These are phyloP conservation scores for Leccinum obscurum DNA, from an alignment of 768 basidiomycete genomes.

Conservation along the genomic window DNA sequence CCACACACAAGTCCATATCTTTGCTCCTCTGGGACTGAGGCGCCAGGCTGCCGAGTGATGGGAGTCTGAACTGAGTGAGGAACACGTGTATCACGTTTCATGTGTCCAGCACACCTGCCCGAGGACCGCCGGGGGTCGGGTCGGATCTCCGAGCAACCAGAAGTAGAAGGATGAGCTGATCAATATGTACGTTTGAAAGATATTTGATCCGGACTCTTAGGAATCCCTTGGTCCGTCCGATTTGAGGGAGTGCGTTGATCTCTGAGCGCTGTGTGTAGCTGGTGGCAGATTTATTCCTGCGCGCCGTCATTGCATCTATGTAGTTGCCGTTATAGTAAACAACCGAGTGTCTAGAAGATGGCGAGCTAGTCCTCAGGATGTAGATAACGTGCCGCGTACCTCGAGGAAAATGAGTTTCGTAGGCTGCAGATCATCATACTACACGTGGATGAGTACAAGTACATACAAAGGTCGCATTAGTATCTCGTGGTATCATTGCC, in stretches of 20 bases:
- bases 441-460: neutral
- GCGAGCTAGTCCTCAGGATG: neutral
- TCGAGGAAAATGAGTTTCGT: too few relatives aligned
- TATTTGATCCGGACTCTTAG: too few relatives aligned
- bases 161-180: neutral
- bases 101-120: too few relatives aligned
- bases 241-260: too few relatives aligned
- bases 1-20: neutral
- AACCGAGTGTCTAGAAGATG: too few relatives aligned
- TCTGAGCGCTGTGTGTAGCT: too few relatives aligned
- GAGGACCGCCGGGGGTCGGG: neutral
- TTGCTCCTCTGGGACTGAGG: neutral
- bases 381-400: neutral
- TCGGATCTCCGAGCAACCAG: neutral
- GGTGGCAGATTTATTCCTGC: too few relatives aligned
- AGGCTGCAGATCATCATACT: neutral
- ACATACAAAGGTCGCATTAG: neutral
- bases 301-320: too few relatives aligned
- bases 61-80: neutral
- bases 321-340: too few relatives aligned
- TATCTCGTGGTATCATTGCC: neutral
- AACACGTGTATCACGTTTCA: neutral
- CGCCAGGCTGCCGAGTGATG: neutral
- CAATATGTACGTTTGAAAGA: too few relatives aligned
- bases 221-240: too few relatives aligned